Base-by-base conservation (phyloP, 257 asterid genomes). In the Salvia miltiorrhiza region DNA sequence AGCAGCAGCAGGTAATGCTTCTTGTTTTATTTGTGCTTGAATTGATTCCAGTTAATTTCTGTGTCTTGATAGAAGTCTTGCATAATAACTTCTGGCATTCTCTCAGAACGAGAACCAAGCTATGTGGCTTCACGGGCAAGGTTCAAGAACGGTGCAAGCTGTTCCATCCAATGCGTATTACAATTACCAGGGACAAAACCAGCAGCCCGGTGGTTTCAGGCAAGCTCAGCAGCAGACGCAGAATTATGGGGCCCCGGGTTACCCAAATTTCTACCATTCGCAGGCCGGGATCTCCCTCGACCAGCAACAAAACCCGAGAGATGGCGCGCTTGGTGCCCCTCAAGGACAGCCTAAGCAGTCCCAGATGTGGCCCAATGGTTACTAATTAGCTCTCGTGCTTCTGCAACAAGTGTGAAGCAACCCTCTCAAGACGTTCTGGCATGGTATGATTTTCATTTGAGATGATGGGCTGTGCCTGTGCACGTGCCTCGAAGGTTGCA, bases 321-420 rank as follows among this genome's bases (percentile, higher is more conserved):
- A 91, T 21, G 92, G 85, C 7, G 69, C 89, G 0, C 81, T 82
- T 4, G 81, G 77, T 19, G 82, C 87, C 23, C 76, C 90, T 44
- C 96, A 91, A 76, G 88, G 89, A 69, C 97, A 87, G 82, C 84
- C 92, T 7, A 88, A 87, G 81, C 97, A 77, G 70, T 85, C 93
- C 70, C 96, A 91, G 73, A 67, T 87, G 40, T 89, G 96, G 96
- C 97, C 88, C 70, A 89, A 87, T 72, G 68, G 79, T 83, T 86
- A 89, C 92, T 92, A 75, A 84, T 83, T 71, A 45, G 81, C 81
- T 79, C 77, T 40, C 47, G 73, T 2, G 32, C 35, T 75, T 86
- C 76, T 67, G 77, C 69, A 69, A 72, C 52, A 84, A 75, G 82
- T 62, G 68, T 30, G 83, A 63, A 75, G 86, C 56, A 75, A 84